Evolutionary conservation across 1,139 yeast genomes (phyloP).

Genomic region (Waltiozyma sp.): DNA sequence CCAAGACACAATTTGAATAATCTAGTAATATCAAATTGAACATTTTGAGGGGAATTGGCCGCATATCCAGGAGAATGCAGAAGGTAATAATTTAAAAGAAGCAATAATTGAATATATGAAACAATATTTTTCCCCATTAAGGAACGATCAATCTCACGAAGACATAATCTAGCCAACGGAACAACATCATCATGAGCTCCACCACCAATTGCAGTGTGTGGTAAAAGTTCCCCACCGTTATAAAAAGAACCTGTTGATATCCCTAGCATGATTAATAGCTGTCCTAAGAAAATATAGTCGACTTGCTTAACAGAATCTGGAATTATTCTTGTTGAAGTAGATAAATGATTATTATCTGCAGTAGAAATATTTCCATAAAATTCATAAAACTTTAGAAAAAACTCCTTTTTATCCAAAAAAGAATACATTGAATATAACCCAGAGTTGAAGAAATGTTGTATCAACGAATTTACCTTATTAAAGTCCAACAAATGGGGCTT

Average conservation of each 20-base stretch:
- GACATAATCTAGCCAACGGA: conserved; percentile 4
- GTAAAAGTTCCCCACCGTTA: conserved; percentile 2
- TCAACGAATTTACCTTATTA: conserved; percentile 4
- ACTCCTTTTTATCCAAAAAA: conserved; percentile 4
- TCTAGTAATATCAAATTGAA: conserved; percentile 3
- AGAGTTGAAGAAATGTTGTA: conserved; percentile 5
- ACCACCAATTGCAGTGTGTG: conserved; percentile 2
- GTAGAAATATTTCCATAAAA: not conserved
- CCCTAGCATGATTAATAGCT: conserved; percentile 5
- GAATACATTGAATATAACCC: conserved; percentile 2
- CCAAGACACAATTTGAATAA: conserved; percentile 3
- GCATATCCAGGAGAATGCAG: conserved; percentile 2
- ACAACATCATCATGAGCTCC: conserved; percentile 1
- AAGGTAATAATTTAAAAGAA: conserved; percentile 2
- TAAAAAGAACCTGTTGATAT: conserved; percentile 6
- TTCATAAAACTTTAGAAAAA: not conserved
- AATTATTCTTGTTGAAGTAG: not conserved
- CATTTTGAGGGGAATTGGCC: conserved; percentile 1
- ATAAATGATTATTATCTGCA: too few relatives aligned
- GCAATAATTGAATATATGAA: conserved; percentile 4
- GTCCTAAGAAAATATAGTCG: conserved; percentile 6
- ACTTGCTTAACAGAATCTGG: not conserved
- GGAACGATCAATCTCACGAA: conserved; percentile 1
- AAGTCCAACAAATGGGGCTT: conserved; percentile 3
- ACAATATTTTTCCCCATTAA: conserved; percentile 1